These are phyloP conservation scores for Aspergillus felis DNA, from an alignment of 2,329 filamentous ascomycete species.

Conservation along the genomic window DNA sequence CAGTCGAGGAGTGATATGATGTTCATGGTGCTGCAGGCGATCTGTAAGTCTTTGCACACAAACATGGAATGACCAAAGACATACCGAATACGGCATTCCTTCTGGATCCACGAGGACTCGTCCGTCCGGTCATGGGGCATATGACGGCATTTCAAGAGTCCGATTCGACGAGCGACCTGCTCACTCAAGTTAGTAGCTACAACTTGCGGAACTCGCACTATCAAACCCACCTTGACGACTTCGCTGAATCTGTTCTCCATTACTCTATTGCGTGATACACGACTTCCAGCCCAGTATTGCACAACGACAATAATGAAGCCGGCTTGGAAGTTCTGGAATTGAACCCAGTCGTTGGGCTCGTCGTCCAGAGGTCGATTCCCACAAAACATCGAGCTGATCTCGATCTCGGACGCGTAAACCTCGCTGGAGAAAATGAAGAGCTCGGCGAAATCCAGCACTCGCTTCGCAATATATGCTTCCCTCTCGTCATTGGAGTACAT, in stretches of 20 bases:
- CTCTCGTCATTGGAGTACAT: slow-evolving; percentile 42
- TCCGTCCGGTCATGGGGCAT: slow-evolving; percentile 32
- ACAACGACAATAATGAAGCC: slow-evolving; percentile 39
- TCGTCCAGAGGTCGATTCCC: slow-evolving; percentile 16
- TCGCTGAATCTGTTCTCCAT: slow-evolving; percentile 44
- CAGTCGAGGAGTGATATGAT: slow-evolving; percentile 42
- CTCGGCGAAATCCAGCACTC: slow-evolving; percentile 42
- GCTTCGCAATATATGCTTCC: slow-evolving; percentile 37
- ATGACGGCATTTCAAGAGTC: slow-evolving; percentile 37
- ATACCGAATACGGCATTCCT: slow-evolving; percentile 42
- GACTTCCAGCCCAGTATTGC: slow-evolving; percentile 45
- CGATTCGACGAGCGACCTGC: slow-evolving; percentile 38
- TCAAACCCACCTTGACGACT: slow-evolving; percentile 35
- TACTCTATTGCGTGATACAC: slow-evolving; percentile 35
- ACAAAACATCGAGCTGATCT: slow-evolving; percentile 35
- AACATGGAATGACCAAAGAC: not conserved
- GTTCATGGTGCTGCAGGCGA: slow-evolving; percentile 31
- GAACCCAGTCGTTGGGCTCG: slow-evolving; percentile 28
- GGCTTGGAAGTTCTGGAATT: slow-evolving; percentile 42
- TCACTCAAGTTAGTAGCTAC: not conserved
- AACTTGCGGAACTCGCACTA: not conserved
- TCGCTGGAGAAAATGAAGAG: slow-evolving; percentile 42
- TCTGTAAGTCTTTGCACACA: slow-evolving; percentile 5
- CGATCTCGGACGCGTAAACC: slow-evolving; percentile 38
- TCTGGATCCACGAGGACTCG: slow-evolving; percentile 43